Evolutionary conservation across 2,329 filamentous ascomycete genomes (phyloP).

Genomic region (Raffaelea ambrosiae): DNA sequence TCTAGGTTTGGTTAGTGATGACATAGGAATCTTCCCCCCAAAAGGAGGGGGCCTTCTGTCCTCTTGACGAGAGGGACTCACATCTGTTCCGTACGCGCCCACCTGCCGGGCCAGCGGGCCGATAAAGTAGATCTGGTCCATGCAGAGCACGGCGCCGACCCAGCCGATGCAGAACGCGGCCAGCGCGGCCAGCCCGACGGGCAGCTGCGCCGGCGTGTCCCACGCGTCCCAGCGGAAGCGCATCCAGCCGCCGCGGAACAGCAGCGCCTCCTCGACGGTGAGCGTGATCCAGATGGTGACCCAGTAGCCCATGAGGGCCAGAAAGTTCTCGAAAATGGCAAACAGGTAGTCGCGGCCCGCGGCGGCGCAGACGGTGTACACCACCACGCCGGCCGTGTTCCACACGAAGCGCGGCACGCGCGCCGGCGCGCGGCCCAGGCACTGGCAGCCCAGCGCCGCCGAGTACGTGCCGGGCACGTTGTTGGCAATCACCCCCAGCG

Average conservation of each 20-base stretch:
- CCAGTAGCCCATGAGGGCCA: constrained; percentile 66
- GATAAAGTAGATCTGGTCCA: constrained; percentile 63
- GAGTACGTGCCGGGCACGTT: constrained; percentile 58
- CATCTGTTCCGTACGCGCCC: constrained; percentile 13
- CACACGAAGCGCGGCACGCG: constrained; percentile 54
- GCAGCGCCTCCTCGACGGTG: constrained; percentile 49
- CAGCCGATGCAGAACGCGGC: constrained; percentile 55
- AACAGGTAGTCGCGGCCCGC: constrained; percentile 53
- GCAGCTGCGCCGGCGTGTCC: constrained; percentile 50
- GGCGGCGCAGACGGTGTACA: constrained; percentile 56
- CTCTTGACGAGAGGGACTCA: too few species aligned
- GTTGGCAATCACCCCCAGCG: constrained; percentile 57
- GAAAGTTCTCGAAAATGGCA: constrained; percentile 59
- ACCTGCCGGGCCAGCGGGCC: constrained; percentile 35
- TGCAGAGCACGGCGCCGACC: constrained; percentile 55
- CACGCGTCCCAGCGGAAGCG: constrained; percentile 54
- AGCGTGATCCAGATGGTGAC: constrained; percentile 57
- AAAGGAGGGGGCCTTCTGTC: too few species aligned
- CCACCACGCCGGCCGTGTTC: constrained; percentile 52
- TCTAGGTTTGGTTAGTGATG: too few species aligned
- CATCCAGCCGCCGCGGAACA: constrained; percentile 45
- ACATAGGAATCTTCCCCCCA: too few species aligned
- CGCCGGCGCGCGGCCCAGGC: constrained; percentile 50
- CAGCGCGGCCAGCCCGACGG: constrained; percentile 53
- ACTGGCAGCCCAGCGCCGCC: constrained; percentile 58